These are phyloP conservation scores for Vitis rotundifolia DNA, from an alignment of 164 flowering plant genomes.

Conservation along the genomic window DNA sequence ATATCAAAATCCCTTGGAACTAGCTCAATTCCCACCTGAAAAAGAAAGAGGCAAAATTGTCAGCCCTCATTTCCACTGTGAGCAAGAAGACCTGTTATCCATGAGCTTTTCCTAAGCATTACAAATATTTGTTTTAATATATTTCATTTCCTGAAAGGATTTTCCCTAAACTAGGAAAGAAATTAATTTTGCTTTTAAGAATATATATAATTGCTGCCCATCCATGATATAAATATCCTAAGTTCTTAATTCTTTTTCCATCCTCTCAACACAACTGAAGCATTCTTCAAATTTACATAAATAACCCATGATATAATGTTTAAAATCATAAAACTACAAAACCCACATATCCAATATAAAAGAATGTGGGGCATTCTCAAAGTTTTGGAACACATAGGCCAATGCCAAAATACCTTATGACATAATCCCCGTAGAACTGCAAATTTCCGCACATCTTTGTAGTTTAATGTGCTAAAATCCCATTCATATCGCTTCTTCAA, in stretches of 20 bases:
- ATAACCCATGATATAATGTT: background rate
- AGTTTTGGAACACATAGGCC: background rate
- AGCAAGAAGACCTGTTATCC: background rate
- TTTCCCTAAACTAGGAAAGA: too few relatives aligned
- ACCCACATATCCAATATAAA: background rate
- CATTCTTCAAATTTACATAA: background rate
- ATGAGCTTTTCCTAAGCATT: background rate
- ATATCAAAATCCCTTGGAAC: conserved; percentile 94
- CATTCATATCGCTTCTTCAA: conserved; percentile 87
- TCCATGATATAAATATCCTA: too few relatives aligned
- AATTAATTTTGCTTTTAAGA: too few relatives aligned
- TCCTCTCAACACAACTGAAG: too few relatives aligned
- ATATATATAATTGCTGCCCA: too few relatives aligned
- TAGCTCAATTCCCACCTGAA: conserved; percentile 90
- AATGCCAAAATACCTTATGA: conserved; percentile 65
- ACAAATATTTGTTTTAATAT: too few relatives aligned
- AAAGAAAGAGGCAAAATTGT: background rate
- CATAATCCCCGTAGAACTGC: conserved; percentile 90
- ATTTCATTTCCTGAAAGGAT: too few relatives aligned
- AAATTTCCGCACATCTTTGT: conserved; percentile 76
- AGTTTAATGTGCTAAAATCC: conserved; percentile 65
- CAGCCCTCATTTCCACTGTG: background rate
- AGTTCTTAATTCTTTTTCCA: too few relatives aligned
- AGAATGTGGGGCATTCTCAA: background rate
- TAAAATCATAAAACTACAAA: background rate